Percentiles rank a stretch among this genome's conserved stretches.
Conservation (phyloP, 2,329 filamentous ascomycete genomes). For the Fusarium scirpi region DNA sequence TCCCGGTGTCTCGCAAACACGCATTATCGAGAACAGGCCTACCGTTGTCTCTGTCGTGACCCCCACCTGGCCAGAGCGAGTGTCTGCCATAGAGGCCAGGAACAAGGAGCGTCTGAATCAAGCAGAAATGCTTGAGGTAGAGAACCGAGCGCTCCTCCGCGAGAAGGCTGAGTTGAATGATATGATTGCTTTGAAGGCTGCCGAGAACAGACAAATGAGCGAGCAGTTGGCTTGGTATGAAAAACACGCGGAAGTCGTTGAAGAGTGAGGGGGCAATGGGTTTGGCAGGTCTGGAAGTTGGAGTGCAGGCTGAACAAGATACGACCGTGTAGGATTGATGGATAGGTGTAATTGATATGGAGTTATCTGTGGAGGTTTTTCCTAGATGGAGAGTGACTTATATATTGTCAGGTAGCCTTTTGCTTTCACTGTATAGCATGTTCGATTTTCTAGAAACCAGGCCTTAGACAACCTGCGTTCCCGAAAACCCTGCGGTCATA, state of each 20-base stretch:
- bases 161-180: constrained; percentile 42
- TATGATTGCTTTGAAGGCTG: constrained; percentile 35
- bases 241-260: not conserved
- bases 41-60: constrained; percentile 51
- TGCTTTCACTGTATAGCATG: not conserved
- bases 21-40: constrained; percentile 59
- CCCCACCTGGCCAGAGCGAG: constrained; percentile 50
- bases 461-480: not conserved
- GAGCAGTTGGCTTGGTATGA: constrained; percentile 41
- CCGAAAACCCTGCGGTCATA: no score
- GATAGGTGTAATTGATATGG: not conserved
- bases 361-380: not conserved
- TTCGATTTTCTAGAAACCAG: not conserved
- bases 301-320: not conserved
- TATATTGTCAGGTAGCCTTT: not conserved
- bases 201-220: constrained; percentile 34
- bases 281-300: not conserved
- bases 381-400: not conserved
- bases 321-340: not conserved
- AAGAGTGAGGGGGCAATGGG: not conserved
- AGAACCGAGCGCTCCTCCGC: constrained; percentile 35
- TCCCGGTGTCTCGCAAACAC: constrained; percentile 58
- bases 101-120: constrained; percentile 41
- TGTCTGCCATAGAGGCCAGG: constrained; percentile 49
- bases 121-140: constrained; percentile 28